Percentiles rank a stretch among this genome's conserved stretches.
phyloP scores from a whole-genome alignment of 1,139 yeast species.

The Debaryomyces sp. region DNA sequence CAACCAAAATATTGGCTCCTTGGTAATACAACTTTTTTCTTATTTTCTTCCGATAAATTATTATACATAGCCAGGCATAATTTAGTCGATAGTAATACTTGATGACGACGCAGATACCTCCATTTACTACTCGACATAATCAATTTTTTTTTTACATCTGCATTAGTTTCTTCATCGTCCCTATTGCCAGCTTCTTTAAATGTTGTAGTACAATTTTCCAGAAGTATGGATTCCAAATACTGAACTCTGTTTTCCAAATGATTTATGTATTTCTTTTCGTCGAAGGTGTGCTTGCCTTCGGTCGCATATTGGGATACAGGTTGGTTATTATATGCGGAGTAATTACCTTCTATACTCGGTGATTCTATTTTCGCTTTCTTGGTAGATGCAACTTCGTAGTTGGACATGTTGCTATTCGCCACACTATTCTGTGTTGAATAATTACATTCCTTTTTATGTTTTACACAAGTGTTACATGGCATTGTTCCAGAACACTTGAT shows the following conservation, averaged over 20 bases:
- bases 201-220: conserved; percentile 18
- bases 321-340: conserved; percentile 12
- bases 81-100: conserved; percentile 48
- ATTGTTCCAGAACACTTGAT: conserved; percentile 62
- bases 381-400: neutral
- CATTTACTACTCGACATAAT: conserved; percentile 41
- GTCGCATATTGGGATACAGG: conserved; percentile 8
- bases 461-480: conserved; percentile 57
- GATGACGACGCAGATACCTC: conserved; percentile 55
- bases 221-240: conserved; percentile 38
- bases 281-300: conserved; percentile 14
- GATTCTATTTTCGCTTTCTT: conserved; percentile 16
- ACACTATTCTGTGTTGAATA: conserved; percentile 14
- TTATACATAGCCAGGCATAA: conserved; percentile 44
- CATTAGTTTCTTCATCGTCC: conserved; percentile 19
- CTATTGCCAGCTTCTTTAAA: conserved; percentile 18
- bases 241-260: conserved; percentile 46
- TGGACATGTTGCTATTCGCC: neutral
- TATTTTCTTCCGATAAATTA: conserved; percentile 40
- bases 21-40: conserved; percentile 48
- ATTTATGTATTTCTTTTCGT: conserved; percentile 25
- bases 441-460: conserved; percentile 46
- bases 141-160: conserved; percentile 21
- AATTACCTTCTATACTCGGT: conserved; percentile 14
- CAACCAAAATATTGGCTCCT: conserved; percentile 65